Base-by-base conservation (phyloP, 331 rosid species). In the Stylosanthes scabra region DNA sequence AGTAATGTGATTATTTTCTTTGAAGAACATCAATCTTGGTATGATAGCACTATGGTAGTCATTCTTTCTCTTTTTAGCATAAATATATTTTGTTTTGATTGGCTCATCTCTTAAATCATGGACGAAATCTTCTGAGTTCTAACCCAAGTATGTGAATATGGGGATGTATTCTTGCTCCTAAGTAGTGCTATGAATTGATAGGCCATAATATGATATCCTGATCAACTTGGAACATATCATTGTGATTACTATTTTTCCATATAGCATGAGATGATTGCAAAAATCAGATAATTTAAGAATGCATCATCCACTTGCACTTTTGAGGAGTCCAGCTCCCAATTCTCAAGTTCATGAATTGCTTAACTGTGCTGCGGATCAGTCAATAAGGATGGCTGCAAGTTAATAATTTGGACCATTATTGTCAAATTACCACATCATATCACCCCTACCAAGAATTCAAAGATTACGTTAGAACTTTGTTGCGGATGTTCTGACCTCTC, bases 51-150 rank as follows among this genome's bases (percentile, higher is more conserved):
- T 11, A 5, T 59, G 70, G 40, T 42, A 42, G 63, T 34, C n/a
- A 70, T 77, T 62, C 60, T 61, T 59, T 72, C n/a, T 61, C 42
- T 39, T 16, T 46, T 11, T 46, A 11, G 62, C 71, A 14, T 11
- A 42, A 10, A 34, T 37, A 8, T 40, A 2, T 68, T 49, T 50
- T 60, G 16, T 69, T 27, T 10, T 41, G 41, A 29, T 7, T 47
- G 2, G 34, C 12, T 59, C 14, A 25, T 14, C 15, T 9, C 15
- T 63, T 10, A 16, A 42, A 9, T 63, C 68, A 63, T 11, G 15
- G 11, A 63, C 20, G 68, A 62, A 34, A 34, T 4, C 39, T 34
- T 34, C 39, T 34, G 0, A 3, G 39, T 15, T 62, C 15, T 27
- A 57, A 27, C 40, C 9, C 10, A 25, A 9, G 31, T 40, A 14